These are phyloP conservation scores for Allium fistulosum DNA, from an alignment of 106 monocot species.

Conservation along the genomic window DNA sequence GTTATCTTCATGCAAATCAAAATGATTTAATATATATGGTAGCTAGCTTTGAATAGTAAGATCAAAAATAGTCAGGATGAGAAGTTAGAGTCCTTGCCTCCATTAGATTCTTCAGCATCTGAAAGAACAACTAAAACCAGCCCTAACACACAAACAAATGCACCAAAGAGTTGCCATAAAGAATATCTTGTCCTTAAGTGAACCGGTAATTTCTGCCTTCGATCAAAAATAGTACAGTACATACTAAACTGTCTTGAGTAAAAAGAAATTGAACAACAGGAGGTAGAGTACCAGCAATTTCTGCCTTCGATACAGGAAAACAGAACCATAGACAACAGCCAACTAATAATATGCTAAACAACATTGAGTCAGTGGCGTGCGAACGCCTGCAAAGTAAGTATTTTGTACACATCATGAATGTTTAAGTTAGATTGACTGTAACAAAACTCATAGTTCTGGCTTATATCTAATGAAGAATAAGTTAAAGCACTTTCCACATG, in stretches of 20 bases:
- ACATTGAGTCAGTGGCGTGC: constrained; percentile 52
- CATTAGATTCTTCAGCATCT: constrained; percentile 16
- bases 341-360: constrained; percentile 30
- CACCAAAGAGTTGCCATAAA: constrained; percentile 17
- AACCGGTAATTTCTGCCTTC: constrained; percentile 14
- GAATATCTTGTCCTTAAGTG: constrained; percentile 24
- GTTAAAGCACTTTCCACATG: too few species aligned
- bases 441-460: too few species aligned
- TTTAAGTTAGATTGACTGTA: too few species aligned
- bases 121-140: constrained; percentile 25
- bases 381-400: constrained; percentile 24
- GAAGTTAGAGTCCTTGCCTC: background rate
- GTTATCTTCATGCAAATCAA: constrained; percentile 10
- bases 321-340: constrained; percentile 27
- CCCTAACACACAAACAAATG: constrained; percentile 19
- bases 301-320: constrained; percentile 16
- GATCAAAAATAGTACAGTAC: too few species aligned
- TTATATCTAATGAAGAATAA: too few species aligned
- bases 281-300: constrained; percentile 21
- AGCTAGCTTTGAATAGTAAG: too few species aligned
- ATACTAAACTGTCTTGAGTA: too few species aligned
- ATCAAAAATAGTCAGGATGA: too few species aligned
- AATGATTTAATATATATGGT: too few species aligned
- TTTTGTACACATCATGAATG: too few species aligned
- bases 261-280: background rate